phyloP scores from a whole-genome alignment of 805 yeast species.

The Spathaspora arborariae region DNA sequence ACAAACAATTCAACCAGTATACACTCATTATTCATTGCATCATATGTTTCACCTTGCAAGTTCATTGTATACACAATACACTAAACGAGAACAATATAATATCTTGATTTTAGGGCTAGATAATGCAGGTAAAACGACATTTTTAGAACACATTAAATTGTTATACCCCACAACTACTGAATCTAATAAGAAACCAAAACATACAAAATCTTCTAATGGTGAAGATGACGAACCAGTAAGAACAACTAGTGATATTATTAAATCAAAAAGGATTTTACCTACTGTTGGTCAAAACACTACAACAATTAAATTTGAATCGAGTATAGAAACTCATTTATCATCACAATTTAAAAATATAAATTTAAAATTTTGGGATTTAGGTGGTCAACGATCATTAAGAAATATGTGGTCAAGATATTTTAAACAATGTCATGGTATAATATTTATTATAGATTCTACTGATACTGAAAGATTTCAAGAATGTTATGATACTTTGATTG shows the following conservation, averaged over 20 bases:
- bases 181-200: constrained; percentile 8
- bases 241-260: constrained; percentile 22
- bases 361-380: constrained; percentile 92
- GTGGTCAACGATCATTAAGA: constrained; percentile 87
- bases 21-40: not conserved
- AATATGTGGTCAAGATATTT: constrained; percentile 87
- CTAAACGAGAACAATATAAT: constrained; percentile 44
- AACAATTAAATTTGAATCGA: constrained; percentile 37
- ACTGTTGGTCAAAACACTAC: constrained; percentile 91
- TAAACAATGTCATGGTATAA: constrained; percentile 81
- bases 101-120: constrained; percentile 81
- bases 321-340: constrained; percentile 28
- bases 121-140: constrained; percentile 88
- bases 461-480: constrained; percentile 81
- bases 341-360: constrained; percentile 40
- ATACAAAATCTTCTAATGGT: not conserved
- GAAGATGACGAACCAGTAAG: constrained; percentile 9
- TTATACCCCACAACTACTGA: constrained; percentile 26
- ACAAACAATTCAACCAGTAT: not conserved
- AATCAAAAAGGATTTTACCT: constrained; percentile 68
- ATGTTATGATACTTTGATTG: constrained; percentile 62
- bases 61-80: constrained; percentile 42
- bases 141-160: constrained; percentile 37
- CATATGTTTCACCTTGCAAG: constrained; percentile 43
- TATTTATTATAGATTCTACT: constrained; percentile 89